A percentile compares a stretch with the other conserved stretches of the same genome.
phyloP scores from a whole-genome alignment of 306 rosid genomes.

The Delonix regia region DNA sequence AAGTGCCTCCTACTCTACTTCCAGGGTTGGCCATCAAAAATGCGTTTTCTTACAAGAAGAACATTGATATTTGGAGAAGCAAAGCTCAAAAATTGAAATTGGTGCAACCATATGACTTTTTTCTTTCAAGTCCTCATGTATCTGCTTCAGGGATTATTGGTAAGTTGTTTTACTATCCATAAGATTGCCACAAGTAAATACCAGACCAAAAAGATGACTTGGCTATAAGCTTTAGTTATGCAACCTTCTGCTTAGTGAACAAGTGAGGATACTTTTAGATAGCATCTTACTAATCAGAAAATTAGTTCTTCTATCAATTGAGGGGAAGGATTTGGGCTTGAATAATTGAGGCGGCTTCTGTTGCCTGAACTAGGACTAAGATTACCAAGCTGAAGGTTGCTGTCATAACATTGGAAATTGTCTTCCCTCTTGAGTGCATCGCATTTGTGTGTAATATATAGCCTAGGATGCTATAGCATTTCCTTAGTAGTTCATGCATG shows the following conservation, averaged over 20 bases:
- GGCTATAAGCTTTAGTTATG: not conserved
- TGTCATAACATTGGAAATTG: not conserved
- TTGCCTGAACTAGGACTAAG: not conserved
- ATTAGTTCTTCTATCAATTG: not conserved
- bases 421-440: not conserved
- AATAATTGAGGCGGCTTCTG: conserved; percentile 4
- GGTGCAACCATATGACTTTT: conserved; percentile 78
- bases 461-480: not conserved
- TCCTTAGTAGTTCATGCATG: not conserved
- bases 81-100: conserved; percentile 59
- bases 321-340: conserved; percentile 3
- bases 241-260: conserved; percentile 15
- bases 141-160: conserved; percentile 82
- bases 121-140: conserved; percentile 75
- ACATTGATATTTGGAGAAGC: conserved; percentile 74
- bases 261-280: conserved; percentile 25
- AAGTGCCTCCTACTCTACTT: conserved; percentile 61
- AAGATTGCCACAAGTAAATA: conserved; percentile 12
- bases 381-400: not conserved
- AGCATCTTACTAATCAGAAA: conserved; percentile 1
- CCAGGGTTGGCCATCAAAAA: conserved; percentile 79
- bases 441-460: not conserved
- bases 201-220: not conserved
- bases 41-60: conserved; percentile 68
- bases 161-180: conserved; percentile 39